A percentile compares a stretch with the other conserved stretches of the same genome.
These are phyloP conservation scores for Moesziomyces sp. DNA, from an alignment of 1,284 basidiomycete genomes.

Conservation along the genomic window DNA sequence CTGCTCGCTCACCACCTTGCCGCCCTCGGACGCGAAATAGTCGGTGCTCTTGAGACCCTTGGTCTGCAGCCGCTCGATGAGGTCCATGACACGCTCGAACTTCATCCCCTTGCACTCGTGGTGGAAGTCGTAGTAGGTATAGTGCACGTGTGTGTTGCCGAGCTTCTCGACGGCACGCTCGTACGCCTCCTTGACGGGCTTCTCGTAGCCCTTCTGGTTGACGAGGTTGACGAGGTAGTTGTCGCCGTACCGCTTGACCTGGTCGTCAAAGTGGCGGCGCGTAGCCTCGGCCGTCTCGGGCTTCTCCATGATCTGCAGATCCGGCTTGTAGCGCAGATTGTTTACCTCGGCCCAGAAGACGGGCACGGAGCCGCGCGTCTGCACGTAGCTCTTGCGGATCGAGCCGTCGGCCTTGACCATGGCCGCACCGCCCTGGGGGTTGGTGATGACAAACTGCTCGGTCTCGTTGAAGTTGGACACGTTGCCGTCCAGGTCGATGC, in stretches of 20 bases:
- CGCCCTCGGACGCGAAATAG: slow-evolving; percentile 48
- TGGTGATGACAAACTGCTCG: slow-evolving; percentile 72
- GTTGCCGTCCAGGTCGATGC: slow-evolving; percentile 78
- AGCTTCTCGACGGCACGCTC: slow-evolving; percentile 78
- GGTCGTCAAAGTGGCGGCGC: slow-evolving; percentile 79
- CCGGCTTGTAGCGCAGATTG: slow-evolving; percentile 95
- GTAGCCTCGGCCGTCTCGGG: slow-evolving; percentile 81
- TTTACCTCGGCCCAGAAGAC: slow-evolving; percentile 98
- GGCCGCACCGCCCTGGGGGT: slow-evolving; percentile 61
- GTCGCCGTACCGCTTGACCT: slow-evolving; percentile 81
- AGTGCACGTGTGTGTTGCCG: slow-evolving; percentile 78
- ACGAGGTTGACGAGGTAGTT: slow-evolving; percentile 90
- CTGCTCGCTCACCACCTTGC: slow-evolving; percentile 61
- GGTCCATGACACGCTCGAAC: slow-evolving; percentile 88
- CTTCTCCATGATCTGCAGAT: slow-evolving; percentile 93
- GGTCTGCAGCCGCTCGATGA: slow-evolving; percentile 80
- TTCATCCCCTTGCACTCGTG: slow-evolving; percentile 94
- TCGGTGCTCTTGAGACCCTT: slow-evolving; percentile 74
- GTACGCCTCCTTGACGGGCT: slow-evolving; percentile 94
- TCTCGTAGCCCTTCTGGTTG: slow-evolving; percentile 94
- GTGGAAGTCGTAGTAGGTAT: slow-evolving; percentile 98
- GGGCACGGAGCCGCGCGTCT: slow-evolving; percentile 92
- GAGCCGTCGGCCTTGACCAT: slow-evolving; percentile 71
- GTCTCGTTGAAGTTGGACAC: slow-evolving; percentile 71
- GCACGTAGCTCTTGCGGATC: slow-evolving; percentile 78